A percentile compares a stretch with the other conserved stretches of the same genome.
Evolutionary conservation across 2,329 filamentous ascomycete species (phyloP).

Genomic region (Fonsecaea monophora): DNA sequence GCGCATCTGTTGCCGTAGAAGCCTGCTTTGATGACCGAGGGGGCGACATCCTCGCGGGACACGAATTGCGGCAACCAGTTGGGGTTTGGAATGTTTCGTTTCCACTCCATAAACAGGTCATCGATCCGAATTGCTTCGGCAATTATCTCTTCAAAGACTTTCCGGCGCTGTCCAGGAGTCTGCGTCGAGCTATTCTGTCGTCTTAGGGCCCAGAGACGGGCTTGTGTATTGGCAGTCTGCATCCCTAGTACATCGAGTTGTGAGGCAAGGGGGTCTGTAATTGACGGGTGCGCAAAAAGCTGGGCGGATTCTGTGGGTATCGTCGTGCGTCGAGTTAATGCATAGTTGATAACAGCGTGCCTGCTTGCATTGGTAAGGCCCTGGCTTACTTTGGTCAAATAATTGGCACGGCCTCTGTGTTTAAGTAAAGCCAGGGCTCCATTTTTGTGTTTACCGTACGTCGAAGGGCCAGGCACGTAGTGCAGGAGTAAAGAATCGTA

Average conservation of each 20-base stretch:
- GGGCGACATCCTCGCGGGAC: conserved; percentile 31
- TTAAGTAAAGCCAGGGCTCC: conserved; percentile 39
- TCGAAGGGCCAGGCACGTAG: conserved; percentile 26
- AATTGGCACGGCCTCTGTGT: conserved; percentile 32
- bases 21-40: conserved; percentile 35
- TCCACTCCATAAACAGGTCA: conserved; percentile 33
- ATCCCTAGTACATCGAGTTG: conserved; percentile 33
- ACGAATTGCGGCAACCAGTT: conserved; percentile 35
- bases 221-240: conserved; percentile 29
- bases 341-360: conserved; percentile 30
- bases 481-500: conserved; percentile 38
- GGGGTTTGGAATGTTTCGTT: conserved; percentile 24
- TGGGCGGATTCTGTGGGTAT: conserved; percentile 31
- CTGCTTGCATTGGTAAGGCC: conserved; percentile 32
- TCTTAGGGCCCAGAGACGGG: conserved; percentile 26
- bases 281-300: conserved; percentile 32
- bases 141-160: conserved; percentile 25
- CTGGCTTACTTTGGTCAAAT: conserved; percentile 23
- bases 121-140: conserved; percentile 34
- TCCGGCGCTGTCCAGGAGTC: background rate
- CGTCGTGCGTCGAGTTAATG: conserved; percentile 23
- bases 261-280: conserved; percentile 20
- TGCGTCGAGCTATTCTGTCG: background rate
- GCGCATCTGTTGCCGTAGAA: conserved; percentile 37
- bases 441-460: conserved; percentile 36